Evolutionary conservation across 1,139 yeast genomes (phyloP), one percentile per base, ranked within the genome.

Genomic region (Yamadazyma mexicana): DNA sequence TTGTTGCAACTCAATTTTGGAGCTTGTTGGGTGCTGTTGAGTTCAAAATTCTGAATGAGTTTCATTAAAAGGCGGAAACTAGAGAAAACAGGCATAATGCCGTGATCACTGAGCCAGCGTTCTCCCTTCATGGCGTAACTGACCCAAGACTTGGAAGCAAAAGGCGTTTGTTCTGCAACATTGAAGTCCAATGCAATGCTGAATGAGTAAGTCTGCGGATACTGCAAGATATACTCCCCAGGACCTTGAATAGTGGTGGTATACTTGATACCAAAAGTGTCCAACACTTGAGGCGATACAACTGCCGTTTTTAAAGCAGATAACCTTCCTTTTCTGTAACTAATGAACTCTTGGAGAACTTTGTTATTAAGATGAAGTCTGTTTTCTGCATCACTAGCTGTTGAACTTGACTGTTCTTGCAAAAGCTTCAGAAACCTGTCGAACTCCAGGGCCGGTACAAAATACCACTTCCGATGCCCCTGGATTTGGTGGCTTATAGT

Each of bases 381-480:
- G 8, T 11, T 12, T 14, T 32, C 27, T 4, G 5, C n/a, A 15
- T 27, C n/a, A 17, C n/a, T 17, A 15, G 17, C 17, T 23, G 14
- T 23, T 15, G 5, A 5, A 20, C 22, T 20, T 20, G 22, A 5
- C 22, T 6, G 22, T 17, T 33, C 24, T 25, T 25, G n/a, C 16
- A 27, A 15, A 18, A 17, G 29, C 12, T 8, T 11, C 20, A 88
- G 95, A 55, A 83, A 87, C 44, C 74, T 75, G 7, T 66, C 77
- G 37, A 82, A 79, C 40, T 80, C 81, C 47, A 68, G 67, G n/a
- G 86, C 88, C 0, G 92, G 83, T 15, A 89, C 75, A 33, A 88
- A 79, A 51, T 83, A 87, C 95, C 95, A 86, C n/a, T 83, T 64
- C 53, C 81, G 83, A 18, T 75, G 63, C 4, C 82, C 83, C 7